These are phyloP conservation scores for Protostelium mycophagum DNA, from an alignment of 78 protist species.

Conservation along the genomic window DNA sequence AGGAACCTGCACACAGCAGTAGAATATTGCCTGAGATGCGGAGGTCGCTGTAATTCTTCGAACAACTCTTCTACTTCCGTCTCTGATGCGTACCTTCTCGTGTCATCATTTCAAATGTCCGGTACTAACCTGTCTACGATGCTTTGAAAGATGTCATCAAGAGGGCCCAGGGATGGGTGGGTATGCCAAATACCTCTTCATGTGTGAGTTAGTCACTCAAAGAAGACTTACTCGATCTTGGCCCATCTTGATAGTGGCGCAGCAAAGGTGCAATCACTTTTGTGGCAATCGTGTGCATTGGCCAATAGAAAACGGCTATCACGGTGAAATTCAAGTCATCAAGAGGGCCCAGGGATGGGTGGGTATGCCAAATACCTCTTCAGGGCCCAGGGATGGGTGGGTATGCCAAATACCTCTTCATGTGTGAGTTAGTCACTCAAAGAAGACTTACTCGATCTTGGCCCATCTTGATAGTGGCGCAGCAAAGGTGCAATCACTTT, in stretches of 20 bases:
- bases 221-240: no score
- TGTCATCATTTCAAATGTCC: no score
- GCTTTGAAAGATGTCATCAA: not conserved
- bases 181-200: not conserved
- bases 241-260: no score
- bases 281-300: not conserved
- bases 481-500: not conserved
- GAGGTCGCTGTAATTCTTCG: not conserved
- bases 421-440: not conserved
- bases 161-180: slow-evolving; percentile 1
- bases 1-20: not conserved
- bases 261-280: not conserved
- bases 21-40: not conserved
- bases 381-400: slow-evolving; percentile 1
- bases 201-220: not conserved
- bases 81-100: not conserved
- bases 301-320: not conserved
- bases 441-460: no score
- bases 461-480: no score
- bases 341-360: not conserved
- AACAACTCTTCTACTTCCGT: not conserved
- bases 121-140: not conserved
- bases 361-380: not conserved
- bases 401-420: not conserved
- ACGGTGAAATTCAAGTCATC: not conserved